Conservation (phyloP, 2,329 filamentous ascomycete species). For the Fusarium domesticum region DNA sequence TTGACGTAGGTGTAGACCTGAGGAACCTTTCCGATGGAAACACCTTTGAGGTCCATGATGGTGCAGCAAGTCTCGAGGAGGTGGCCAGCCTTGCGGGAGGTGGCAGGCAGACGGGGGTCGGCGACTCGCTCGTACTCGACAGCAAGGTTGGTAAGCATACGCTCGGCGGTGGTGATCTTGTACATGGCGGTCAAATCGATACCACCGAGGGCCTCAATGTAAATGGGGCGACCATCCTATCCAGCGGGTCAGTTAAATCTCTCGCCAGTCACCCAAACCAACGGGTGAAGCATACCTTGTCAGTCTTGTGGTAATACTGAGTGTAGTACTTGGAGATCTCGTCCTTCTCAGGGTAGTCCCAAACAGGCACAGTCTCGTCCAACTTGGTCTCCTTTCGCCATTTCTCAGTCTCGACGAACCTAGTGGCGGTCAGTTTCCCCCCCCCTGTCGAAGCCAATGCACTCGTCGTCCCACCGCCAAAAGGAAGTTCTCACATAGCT, state of each 20-base stretch:
- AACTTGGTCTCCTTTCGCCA: constrained; percentile 88
- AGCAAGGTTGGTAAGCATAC: constrained; percentile 95
- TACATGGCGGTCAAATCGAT: constrained; percentile 88
- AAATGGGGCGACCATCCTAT: constrained; percentile 92
- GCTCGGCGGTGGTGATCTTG: constrained; percentile 87
- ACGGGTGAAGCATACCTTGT: constrained; percentile 57
- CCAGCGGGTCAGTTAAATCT: constrained; percentile 14
- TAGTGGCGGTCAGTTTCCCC: constrained; percentile 40
- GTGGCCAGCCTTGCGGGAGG: constrained; percentile 84
- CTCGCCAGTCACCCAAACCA: neutral
- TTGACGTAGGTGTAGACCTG: constrained; percentile 87
- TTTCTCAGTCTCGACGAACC: constrained; percentile 87
- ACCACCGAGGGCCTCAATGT: constrained; percentile 93
- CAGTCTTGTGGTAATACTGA: constrained; percentile 98
- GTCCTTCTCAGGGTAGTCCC: constrained; percentile 83
- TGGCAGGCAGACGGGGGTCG: constrained; percentile 90
- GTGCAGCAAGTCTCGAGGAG: constrained; percentile 97
- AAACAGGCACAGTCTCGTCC: constrained; percentile 74
- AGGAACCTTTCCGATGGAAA: constrained; percentile 75
- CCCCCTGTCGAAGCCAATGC: constrained; percentile 16
- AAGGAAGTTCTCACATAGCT: constrained; percentile 63
- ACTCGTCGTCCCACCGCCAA: constrained; percentile 19
- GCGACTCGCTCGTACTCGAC: constrained; percentile 96
- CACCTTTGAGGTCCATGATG: constrained; percentile 96
- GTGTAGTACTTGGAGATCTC: constrained; percentile 89